Base-by-base conservation (phyloP, 139 green algal species). In the Tetradesmus obliquus region DNA sequence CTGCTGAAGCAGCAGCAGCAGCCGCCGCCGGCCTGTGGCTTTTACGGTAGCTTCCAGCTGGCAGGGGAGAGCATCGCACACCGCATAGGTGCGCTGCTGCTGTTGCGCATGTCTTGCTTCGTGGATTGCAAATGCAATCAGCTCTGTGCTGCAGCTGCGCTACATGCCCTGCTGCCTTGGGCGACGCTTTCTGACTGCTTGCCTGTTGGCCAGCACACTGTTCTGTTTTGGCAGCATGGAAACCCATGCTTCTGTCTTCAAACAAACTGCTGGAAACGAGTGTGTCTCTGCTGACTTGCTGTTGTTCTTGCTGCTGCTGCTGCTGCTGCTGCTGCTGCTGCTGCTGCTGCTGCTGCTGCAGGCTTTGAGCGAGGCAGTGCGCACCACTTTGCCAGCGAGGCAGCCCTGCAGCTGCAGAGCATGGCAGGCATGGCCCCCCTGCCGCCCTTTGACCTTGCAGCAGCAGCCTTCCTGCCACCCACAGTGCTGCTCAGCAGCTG, bases 401-500 rank as follows among this genome's bases (percentile, higher is more conserved):
- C 24, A 5, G 79, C 15, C 9, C 88, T 92, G 54, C 62, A 79
- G 13, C 62, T 79, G 45, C 89, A 84, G 58, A 83, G 81, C 55
- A 24, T 79, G 71, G 20, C 20, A 32, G 89, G 82, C 45, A 88
- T 88, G 81, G 51, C 60, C 2, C n/a, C 5, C 12, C 12, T 88
- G 81, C n/a, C 72, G 82, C 9, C 51, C 1, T 92, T 96, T 1
- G 87, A 24, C 0, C 57, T 94, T 19, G 83, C 74, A 1, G 94
- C 92, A 55, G 94, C 92, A 2, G 55, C 17, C 15, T 79, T 79
- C 17, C 93, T 97, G 86, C 95, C 95, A 51, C 94, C 94, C 20
- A 94, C 91, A 6, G 83, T 95, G 12, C 93, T 97, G 2, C 90
- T 95, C 66, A 93, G 90, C 92, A 96, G 93, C 93, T 93, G 87